phyloP scores from a whole-genome alignment of 1,139 yeast species.

The Suhomyces choctaworum region DNA sequence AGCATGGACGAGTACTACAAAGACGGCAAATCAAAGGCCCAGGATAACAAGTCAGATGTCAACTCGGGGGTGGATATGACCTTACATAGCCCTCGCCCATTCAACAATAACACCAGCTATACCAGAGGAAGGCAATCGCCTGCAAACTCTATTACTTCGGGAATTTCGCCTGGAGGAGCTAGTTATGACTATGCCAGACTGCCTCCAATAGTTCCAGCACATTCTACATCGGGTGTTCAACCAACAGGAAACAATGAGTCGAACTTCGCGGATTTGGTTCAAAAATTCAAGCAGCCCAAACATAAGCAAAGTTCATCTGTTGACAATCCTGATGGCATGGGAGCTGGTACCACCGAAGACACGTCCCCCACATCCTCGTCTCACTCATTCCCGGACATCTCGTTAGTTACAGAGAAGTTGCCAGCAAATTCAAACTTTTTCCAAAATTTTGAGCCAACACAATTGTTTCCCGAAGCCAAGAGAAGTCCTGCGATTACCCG shows the following conservation, averaged over 20 bases:
- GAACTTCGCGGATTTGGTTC: slow-evolving; percentile 36
- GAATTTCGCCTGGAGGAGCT: slow-evolving; percentile 36
- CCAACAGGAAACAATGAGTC: background rate
- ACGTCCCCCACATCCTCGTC: slow-evolving; percentile 43
- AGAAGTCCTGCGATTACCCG: slow-evolving; percentile 41
- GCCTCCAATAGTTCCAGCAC: slow-evolving; percentile 1
- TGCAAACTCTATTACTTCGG: slow-evolving; percentile 22
- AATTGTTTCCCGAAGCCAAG: slow-evolving; percentile 44
- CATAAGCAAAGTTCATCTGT: slow-evolving; percentile 7
- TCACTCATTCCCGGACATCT: slow-evolving; percentile 47
- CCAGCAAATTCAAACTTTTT: slow-evolving; percentile 44
- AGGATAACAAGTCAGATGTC: too few relatives aligned
- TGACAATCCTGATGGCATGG: slow-evolving; percentile 1
- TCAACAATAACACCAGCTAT: slow-evolving; percentile 6
- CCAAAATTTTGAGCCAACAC: slow-evolving; percentile 52
- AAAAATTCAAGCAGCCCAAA: slow-evolving; percentile 27
- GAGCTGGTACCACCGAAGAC: slow-evolving; percentile 21
- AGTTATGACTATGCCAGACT: slow-evolving; percentile 16
- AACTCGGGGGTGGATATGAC: too few relatives aligned
- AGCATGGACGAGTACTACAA: slow-evolving; percentile 21
- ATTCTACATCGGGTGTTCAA: background rate
- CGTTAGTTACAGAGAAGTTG: slow-evolving; percentile 47
- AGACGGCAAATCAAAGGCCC: slow-evolving; percentile 1
- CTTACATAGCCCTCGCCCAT: slow-evolving; percentile 5
- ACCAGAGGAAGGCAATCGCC: slow-evolving; percentile 14